Conservation (phyloP, 768 basidiomycete species). For the Lactarius evosmus region DNA sequence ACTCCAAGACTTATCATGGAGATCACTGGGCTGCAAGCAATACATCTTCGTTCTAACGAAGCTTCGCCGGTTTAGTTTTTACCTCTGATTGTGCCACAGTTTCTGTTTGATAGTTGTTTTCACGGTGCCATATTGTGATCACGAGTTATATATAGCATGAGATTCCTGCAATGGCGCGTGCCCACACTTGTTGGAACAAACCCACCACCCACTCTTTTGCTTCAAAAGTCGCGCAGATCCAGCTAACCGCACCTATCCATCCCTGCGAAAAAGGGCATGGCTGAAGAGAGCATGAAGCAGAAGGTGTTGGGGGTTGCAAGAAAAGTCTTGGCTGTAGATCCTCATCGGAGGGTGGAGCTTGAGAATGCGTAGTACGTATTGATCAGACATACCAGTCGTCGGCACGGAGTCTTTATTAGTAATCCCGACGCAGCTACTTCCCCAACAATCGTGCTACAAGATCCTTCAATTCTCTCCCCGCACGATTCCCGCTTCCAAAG, state of each 20-base stretch:
- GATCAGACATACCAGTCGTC: background rate
- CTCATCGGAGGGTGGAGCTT: background rate
- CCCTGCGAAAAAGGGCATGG: background rate
- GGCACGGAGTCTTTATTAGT: background rate
- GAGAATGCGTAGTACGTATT: conserved; percentile 9
- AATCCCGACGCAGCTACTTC: background rate
- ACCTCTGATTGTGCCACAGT: background rate
- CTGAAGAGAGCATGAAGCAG: conserved; percentile 1
- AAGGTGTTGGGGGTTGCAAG: conserved; percentile 8
- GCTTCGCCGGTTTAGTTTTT: background rate
- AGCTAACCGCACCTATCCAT: background rate
- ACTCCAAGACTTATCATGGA: background rate
- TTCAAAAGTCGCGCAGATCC: background rate
- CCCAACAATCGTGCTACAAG: background rate
- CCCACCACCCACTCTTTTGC: background rate
- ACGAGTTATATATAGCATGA: background rate
- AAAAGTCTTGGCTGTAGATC: background rate
- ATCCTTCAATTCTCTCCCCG: background rate
- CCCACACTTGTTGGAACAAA: background rate
- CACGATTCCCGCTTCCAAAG: background rate
- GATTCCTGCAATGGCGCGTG: background rate
- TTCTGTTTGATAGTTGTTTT: background rate
- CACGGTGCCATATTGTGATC: background rate
- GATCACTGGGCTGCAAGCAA: background rate
- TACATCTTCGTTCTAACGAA: background rate